A percentile compares a stretch with the other conserved stretches of the same genome.
Conservation (phyloP, 1,284 basidiomycete genomes). For the Hortiboletus rubellus region DNA sequence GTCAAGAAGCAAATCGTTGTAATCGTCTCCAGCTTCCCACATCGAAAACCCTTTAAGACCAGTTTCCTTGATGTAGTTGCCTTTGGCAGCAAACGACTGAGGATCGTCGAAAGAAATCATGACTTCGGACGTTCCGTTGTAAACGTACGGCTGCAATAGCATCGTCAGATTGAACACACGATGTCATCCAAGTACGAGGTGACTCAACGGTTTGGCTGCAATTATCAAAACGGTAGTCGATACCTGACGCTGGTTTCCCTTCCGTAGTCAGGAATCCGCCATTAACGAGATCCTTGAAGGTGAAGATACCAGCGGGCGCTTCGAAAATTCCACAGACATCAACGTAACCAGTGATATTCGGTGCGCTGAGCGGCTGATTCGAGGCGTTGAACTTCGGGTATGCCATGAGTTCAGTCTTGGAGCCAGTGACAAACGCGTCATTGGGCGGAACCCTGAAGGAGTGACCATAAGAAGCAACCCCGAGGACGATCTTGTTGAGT, state of each 20-base stretch:
- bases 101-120: constrained; percentile 41
- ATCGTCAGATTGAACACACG: background rate
- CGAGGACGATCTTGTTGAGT: constrained; percentile 60
- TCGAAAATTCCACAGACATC: constrained; percentile 42
- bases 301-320: constrained; percentile 40
- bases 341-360: constrained; percentile 36
- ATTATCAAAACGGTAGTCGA: constrained; percentile 43
- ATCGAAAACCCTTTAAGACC: constrained; percentile 56
- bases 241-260: constrained; percentile 40
- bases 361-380: constrained; percentile 43
- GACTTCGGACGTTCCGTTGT: constrained; percentile 40
- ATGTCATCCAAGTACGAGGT: background rate
- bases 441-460: constrained; percentile 39
- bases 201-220: constrained; percentile 51
- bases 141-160: constrained; percentile 45
- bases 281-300: constrained; percentile 44
- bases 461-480: constrained; percentile 60
- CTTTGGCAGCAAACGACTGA: constrained; percentile 56
- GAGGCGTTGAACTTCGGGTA: constrained; percentile 42
- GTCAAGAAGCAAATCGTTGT: constrained; percentile 49
- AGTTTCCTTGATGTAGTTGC: constrained; percentile 46
- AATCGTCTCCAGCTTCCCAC: constrained; percentile 61
- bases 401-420: constrained; percentile 29
- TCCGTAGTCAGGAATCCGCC: constrained; percentile 40
- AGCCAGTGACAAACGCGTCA: constrained; percentile 31